Percentiles rank a stretch among this genome's conserved stretches.
Evolutionary conservation across 169 alveolate species (phyloP).

Genomic region (Fabrea salina): DNA sequence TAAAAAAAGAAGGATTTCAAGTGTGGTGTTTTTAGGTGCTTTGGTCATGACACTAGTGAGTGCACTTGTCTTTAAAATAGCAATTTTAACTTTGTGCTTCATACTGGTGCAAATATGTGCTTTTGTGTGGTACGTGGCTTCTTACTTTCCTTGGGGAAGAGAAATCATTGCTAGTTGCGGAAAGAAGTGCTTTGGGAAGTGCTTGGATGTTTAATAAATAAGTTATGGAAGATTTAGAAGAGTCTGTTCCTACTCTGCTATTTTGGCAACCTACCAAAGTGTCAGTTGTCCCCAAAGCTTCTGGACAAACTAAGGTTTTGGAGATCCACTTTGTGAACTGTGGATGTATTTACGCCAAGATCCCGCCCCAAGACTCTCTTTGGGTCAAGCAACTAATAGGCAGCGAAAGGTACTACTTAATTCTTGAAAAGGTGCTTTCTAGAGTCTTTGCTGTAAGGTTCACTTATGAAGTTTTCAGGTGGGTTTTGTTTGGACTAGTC

Average conservation of each 20-base stretch:
- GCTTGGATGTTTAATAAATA: neutral
- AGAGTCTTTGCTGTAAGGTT: too few species aligned
- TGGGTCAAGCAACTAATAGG: too few species aligned
- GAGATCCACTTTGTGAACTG: too few species aligned
- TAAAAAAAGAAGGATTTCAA: slow-evolving; percentile 18
- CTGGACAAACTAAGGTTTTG: too few species aligned
- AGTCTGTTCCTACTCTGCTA: neutral
- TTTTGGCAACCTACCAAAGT: too few species aligned
- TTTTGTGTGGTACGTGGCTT: slow-evolving; percentile 29
- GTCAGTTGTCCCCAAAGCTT: too few species aligned
- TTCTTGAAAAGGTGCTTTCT: too few species aligned
- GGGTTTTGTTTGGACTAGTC: too few species aligned
- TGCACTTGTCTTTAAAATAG: neutral
- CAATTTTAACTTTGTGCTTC: neutral
- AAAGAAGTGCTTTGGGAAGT: slow-evolving; percentile 14
- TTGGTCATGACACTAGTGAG: slow-evolving; percentile 29
- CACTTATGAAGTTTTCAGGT: too few species aligned
- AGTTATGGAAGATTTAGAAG: neutral
- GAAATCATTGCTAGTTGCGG: neutral
- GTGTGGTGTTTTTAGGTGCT: slow-evolving; percentile 3
- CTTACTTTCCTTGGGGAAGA: slow-evolving; percentile 34
- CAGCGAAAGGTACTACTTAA: too few species aligned
- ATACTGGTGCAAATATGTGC: neutral
- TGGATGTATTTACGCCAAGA: too few species aligned
- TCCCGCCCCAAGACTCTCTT: too few species aligned